Evolutionary conservation across 805 yeast genomes (phyloP).

Genomic region (Suhomyces prunicola): DNA sequence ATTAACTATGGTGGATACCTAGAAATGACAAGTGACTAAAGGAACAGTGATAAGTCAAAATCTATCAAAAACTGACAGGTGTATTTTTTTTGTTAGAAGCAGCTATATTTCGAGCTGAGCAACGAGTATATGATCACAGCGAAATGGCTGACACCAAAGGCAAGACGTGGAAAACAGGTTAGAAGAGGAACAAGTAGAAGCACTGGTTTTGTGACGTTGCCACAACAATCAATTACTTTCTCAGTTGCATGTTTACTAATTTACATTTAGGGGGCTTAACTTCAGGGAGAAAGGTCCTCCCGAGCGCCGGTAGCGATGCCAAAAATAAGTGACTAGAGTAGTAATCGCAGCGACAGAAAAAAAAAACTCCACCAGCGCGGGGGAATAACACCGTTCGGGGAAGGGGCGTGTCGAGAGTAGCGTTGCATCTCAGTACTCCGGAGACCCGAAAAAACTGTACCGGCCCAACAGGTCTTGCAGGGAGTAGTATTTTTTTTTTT

Average conservation of each 20-base stretch:
- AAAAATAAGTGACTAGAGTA: background rate
- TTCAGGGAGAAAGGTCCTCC: background rate
- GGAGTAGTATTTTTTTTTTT: no score
- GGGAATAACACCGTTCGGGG: background rate
- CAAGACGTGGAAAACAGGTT: background rate
- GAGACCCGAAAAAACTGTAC: no score
- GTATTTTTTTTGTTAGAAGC: background rate
- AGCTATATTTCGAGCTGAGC: background rate
- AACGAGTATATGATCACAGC: background rate
- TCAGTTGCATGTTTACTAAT: conserved; percentile 3
- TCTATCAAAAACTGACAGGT: background rate
- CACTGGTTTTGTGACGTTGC: conserved; percentile 2
- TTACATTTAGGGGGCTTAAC: background rate
- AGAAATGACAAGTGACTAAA: background rate
- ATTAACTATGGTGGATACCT: no score
- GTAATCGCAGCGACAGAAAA: background rate
- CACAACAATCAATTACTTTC: background rate
- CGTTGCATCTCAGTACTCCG: background rate
- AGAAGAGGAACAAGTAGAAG: background rate
- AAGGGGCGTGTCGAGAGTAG: background rate
- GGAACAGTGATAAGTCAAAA: background rate
- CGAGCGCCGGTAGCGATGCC: background rate
- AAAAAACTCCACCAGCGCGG: background rate
- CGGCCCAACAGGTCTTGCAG: no score
- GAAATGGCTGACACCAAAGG: background rate